Evolutionary conservation across 2,329 filamentous ascomycete genomes (phyloP).

Genomic region (Pseudocercospora fuligena): DNA sequence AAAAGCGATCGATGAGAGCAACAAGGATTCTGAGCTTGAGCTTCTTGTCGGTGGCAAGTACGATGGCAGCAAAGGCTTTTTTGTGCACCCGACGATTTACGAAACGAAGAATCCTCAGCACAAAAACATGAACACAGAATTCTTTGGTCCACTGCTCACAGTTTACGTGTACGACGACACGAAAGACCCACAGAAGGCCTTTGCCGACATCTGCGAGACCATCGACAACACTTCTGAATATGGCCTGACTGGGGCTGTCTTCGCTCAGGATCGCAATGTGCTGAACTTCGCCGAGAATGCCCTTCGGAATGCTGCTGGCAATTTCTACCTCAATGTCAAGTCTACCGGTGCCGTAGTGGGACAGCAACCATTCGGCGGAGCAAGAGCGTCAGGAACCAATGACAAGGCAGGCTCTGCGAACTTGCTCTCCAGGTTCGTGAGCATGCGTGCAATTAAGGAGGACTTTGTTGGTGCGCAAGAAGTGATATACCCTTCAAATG

Average conservation of each 20-base stretch:
- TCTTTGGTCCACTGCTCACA: conserved; percentile 79
- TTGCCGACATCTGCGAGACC: conserved; percentile 63
- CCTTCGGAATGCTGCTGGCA: conserved; percentile 74
- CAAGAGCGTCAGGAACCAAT: conserved; percentile 61
- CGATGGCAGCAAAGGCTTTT: conserved; percentile 79
- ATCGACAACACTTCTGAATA: conserved; percentile 78
- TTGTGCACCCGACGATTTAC: conserved; percentile 83
- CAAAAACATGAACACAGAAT: conserved; percentile 74
- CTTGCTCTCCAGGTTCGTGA: conserved; percentile 59
- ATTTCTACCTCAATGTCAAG: conserved; percentile 89
- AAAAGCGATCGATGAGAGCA: conserved; percentile 78
- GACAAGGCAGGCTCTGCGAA: conserved; percentile 62
- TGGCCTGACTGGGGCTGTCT: conserved; percentile 76
- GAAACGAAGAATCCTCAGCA: conserved; percentile 73
- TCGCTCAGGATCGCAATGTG: conserved; percentile 70
- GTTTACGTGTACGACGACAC: conserved; percentile 78
- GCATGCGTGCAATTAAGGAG: conserved; percentile 62
- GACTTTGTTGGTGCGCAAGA: conserved; percentile 55
- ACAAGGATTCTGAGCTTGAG: conserved; percentile 72
- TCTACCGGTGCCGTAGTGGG: conserved; percentile 57
- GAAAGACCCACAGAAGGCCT: conserved; percentile 54
- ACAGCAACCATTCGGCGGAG: conserved; percentile 54
- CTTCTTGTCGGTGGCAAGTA: conserved; percentile 77
- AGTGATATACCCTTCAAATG: conserved; percentile 60
- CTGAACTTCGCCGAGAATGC: conserved; percentile 72